Evolutionary conservation across 768 basidiomycete genomes (phyloP).

Genomic region (Rhizopogon vinicolor): DNA sequence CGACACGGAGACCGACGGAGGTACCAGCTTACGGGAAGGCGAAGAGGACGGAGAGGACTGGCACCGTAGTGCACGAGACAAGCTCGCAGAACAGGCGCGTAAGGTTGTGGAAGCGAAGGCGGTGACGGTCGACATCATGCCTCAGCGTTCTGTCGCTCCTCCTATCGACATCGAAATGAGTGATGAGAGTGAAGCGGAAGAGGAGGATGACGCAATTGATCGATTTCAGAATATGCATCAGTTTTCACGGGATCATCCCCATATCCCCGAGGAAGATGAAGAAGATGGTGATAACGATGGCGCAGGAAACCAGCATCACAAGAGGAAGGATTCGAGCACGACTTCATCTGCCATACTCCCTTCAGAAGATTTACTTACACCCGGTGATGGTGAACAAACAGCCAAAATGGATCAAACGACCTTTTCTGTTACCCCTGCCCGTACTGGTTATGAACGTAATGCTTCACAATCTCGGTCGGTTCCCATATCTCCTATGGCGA

Average conservation of each 20-base stretch:
- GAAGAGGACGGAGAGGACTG: slow-evolving; percentile 41
- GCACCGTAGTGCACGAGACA: slow-evolving; percentile 61
- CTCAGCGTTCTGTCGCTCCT: slow-evolving; percentile 39
- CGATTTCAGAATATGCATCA: slow-evolving; percentile 33
- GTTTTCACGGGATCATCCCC: slow-evolving; percentile 45
- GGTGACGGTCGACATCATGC: slow-evolving; percentile 41
- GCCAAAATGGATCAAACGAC: slow-evolving; percentile 12
- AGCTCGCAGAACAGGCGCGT: slow-evolving; percentile 67
- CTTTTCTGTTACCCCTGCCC: slow-evolving; percentile 6
- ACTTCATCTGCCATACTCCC: slow-evolving; percentile 32
- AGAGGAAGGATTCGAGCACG: slow-evolving; percentile 15
- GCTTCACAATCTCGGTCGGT: slow-evolving; percentile 19
- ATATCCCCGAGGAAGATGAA: slow-evolving; percentile 72
- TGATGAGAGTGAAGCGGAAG: slow-evolving; percentile 73
- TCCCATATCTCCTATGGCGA: slow-evolving; percentile 22
- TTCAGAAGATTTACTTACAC: slow-evolving; percentile 9
- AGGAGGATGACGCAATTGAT: slow-evolving; percentile 39
- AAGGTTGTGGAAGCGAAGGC: slow-evolving; percentile 45
- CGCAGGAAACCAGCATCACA: slow-evolving; percentile 20
- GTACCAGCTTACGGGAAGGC: slow-evolving; percentile 43
- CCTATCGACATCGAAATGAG: slow-evolving; percentile 75
- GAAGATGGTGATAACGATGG: slow-evolving; percentile 33
- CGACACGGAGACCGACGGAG: slow-evolving; percentile 47
- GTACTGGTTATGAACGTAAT: neutral
- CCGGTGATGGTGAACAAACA: slow-evolving; percentile 10